phyloP scores from a whole-genome alignment of 768 basidiomycete genomes.

The Tephrocybe sp. region DNA sequence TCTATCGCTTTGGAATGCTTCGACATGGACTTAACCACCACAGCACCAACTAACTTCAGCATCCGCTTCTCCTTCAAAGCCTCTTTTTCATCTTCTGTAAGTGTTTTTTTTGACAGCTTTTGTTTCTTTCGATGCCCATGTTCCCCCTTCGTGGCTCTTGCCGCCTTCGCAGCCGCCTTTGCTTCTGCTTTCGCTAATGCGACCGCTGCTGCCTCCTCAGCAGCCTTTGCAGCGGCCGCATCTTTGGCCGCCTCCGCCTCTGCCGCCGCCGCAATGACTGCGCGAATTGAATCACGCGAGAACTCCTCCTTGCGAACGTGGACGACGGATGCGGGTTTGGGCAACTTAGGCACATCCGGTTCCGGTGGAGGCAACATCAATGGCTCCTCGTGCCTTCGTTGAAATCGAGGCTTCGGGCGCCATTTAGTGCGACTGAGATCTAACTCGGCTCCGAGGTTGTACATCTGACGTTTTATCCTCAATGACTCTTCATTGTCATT shows the following conservation, averaged over 20 bases:
- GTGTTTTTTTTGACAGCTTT: constrained; percentile 39
- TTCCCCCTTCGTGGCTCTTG: constrained; percentile 24
- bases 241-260: constrained; percentile 28
- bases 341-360: not conserved
- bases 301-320: constrained; percentile 6
- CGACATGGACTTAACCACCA: constrained; percentile 92
- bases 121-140: constrained; percentile 32
- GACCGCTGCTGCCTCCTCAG: constrained; percentile 27
- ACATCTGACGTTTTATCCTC: constrained; percentile 11
- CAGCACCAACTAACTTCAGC: constrained; percentile 78
- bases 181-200: constrained; percentile 28
- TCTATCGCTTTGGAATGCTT: constrained; percentile 79
- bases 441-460: not conserved
- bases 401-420: not conserved
- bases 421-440: constrained; percentile 7
- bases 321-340: not conserved
- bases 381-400: not conserved
- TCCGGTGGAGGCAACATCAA: not conserved
- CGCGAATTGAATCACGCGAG: constrained; percentile 28
- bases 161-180: constrained; percentile 21
- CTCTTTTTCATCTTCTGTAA: constrained; percentile 60
- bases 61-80: constrained; percentile 79
- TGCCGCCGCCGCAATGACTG: constrained; percentile 36
- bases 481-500: constrained; percentile 7
- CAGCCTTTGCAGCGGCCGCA: constrained; percentile 32